Evolutionary conservation across 495 filamentous ascomycete species (phyloP), one percentile per base, ranked within the genome.

Genomic region (Parathielavia appendiculata): DNA sequence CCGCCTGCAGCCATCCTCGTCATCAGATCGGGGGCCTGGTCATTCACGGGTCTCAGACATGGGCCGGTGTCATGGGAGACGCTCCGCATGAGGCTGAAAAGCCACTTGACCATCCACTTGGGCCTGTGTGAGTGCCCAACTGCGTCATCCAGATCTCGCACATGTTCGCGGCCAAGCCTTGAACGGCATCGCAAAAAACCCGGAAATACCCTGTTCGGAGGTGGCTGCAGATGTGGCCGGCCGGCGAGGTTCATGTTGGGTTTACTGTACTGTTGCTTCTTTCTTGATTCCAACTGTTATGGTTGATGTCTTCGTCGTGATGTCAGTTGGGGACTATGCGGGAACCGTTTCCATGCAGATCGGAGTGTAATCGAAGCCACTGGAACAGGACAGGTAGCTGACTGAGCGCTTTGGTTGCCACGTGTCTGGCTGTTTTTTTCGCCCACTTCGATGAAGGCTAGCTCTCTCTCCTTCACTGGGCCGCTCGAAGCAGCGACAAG

Each of bases 81-180:
- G 47, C 39, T 56, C 58, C 52, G 53, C 58, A 61, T 56, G 58
- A 55, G 58, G 51, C 51, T 60, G 36, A 49, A 13, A n/a, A n/a
- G 44, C 17, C 13, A 8, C 43, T 11, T 36, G 32, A 43, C 43
- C 43, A 56, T 47, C 47, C 19, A 47, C 19, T 11, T 1, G 26
- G 7, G n/a, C 20, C 32, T 53, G 17, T 17, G 19, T 4, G 32
- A 26, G 47, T 13, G 32, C 53, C 53, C 38, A 32, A 52, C 50
- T 17, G 36, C 38, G 26, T 41, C 12, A 20, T 22, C 35, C 9
- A 23, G 20, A 2, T 30, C 4, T 40, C 1, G 34, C 49, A 36
- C 35, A 52, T n/a, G n/a, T n/a, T n/a, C n/a, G 9, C 34, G 19
- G 34, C 36, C 52, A 45, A 44, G 16, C 52, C 30, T 1, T 10